These are phyloP conservation scores for Parmales sp. DNA, from an alignment of 108 stramenopile species.

Conservation along the genomic window DNA sequence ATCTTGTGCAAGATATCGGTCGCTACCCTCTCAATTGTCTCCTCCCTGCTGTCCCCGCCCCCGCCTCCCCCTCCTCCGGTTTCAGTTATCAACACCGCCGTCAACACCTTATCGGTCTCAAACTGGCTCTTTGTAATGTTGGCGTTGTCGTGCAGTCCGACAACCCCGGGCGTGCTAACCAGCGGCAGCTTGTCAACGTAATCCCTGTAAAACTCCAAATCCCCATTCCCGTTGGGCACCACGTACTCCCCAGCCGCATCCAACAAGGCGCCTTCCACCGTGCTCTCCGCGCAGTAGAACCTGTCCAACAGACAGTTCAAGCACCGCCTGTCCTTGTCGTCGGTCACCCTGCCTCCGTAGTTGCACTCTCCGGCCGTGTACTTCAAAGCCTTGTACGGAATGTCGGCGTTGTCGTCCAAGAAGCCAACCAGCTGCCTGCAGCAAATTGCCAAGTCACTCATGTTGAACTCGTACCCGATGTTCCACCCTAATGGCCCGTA, in stretches of 20 bases:
- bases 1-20: slow-evolving; percentile 34
- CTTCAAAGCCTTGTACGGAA: slow-evolving; percentile 40
- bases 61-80: slow-evolving; percentile 28
- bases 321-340: slow-evolving; percentile 61
- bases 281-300: slow-evolving; percentile 38
- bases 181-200: slow-evolving; percentile 36
- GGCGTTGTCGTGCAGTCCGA: slow-evolving; percentile 56
- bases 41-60: slow-evolving; percentile 32
- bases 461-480: slow-evolving; percentile 60
- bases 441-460: slow-evolving; percentile 55
- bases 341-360: slow-evolving; percentile 62
- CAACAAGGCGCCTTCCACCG: slow-evolving; percentile 24
- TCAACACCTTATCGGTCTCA: slow-evolving; percentile 39
- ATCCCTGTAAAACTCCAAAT: slow-evolving; percentile 24
- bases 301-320: slow-evolving; percentile 44
- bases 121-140: slow-evolving; percentile 45
- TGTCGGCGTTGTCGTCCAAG: slow-evolving; percentile 41
- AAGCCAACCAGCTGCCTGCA: slow-evolving; percentile 47
- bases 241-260: slow-evolving; percentile 16
- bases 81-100: slow-evolving; percentile 35
- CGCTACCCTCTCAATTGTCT: slow-evolving; percentile 32
- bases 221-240: not conserved
- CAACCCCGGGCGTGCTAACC: slow-evolving; percentile 37
- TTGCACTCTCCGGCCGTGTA: slow-evolving; percentile 46
- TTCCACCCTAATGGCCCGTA: slow-evolving; percentile 63